phyloP scores from a whole-genome alignment of 306 rosid genomes.

The Urtica urens region DNA sequence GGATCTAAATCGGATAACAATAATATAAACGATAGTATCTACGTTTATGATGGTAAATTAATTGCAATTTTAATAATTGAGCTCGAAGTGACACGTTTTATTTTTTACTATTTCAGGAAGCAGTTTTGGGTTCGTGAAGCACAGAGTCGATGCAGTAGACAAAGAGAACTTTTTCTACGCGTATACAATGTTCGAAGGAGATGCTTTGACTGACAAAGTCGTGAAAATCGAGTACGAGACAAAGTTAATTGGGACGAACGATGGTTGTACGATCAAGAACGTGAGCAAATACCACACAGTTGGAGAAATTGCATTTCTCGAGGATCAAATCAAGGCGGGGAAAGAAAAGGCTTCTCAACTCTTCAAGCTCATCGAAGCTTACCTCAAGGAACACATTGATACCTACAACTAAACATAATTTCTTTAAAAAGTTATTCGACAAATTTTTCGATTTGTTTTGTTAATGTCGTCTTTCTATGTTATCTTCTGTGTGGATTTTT shows the following conservation, averaged over 20 bases:
- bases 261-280: conserved; percentile 40
- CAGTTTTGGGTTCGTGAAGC: conserved; percentile 22
- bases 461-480: too few species aligned
- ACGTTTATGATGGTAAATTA: too few species aligned
- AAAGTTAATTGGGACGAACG: conserved; percentile 22
- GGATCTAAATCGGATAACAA: too few species aligned
- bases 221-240: conserved; percentile 36
- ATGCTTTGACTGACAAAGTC: conserved; percentile 17
- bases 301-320: conserved; percentile 13
- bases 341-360: conserved; percentile 27
- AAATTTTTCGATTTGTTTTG: too few species aligned
- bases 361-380: conserved; percentile 36
- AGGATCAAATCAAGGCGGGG: conserved; percentile 25
- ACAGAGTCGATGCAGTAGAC: conserved; percentile 28
- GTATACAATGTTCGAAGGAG: conserved; percentile 41
- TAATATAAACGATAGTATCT: too few species aligned
- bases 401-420: conserved; percentile 34
- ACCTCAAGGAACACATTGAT: conserved; percentile 27
- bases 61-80: too few species aligned
- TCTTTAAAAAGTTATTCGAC: too few species aligned
- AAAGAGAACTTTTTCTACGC: conserved; percentile 15
- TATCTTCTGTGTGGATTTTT: background rate
- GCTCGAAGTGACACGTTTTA: background rate
- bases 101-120: conserved; percentile 17
- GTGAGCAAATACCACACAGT: conserved; percentile 25